Conservation (phyloP, 2,329 filamentous ascomycete genomes). For the Xylaria arbuscula region DNA sequence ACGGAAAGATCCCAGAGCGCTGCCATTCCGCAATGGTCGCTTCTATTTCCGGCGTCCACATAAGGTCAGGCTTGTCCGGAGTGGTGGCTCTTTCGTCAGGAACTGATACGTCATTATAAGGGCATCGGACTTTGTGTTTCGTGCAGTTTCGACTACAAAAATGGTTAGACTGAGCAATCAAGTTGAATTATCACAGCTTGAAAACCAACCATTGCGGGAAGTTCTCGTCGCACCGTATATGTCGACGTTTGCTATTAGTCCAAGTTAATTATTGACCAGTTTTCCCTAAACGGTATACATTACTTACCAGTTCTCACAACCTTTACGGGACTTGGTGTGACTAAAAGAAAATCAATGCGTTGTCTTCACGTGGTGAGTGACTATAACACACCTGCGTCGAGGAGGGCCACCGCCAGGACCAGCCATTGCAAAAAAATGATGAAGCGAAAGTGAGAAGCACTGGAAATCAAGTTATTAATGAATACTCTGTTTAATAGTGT, state of each 20-base stretch:
- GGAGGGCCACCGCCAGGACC: conserved; percentile 95
- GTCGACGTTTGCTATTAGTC: conserved; percentile 78
- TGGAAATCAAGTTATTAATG: conserved; percentile 36
- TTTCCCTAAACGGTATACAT: conserved; percentile 7
- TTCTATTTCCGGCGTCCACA: conserved; percentile 90
- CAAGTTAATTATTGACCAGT: conserved; percentile 34
- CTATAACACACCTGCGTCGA: conserved; percentile 67
- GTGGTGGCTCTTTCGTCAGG: conserved; percentile 71
- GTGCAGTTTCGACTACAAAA: conserved; percentile 90
- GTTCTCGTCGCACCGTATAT: conserved; percentile 97
- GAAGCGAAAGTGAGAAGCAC: conserved; percentile 47
- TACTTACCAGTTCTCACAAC: conserved; percentile 87
- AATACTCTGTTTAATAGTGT: background rate
- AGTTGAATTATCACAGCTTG: conserved; percentile 33
- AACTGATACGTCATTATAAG: conserved; percentile 89
- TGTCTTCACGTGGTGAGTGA: conserved; percentile 9
- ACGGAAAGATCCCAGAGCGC: conserved; percentile 84
- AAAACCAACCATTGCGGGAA: conserved; percentile 91
- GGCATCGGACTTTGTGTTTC: conserved; percentile 98
- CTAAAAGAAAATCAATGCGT: conserved; percentile 60
- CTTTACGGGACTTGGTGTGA: conserved; percentile 98
- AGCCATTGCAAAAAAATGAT: conserved; percentile 73
- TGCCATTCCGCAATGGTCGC: conserved; percentile 85
- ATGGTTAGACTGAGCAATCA: conserved; percentile 27
- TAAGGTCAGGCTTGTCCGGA: conserved; percentile 74